Base-by-base conservation (phyloP, 306 rosid species). In the Rosa persica region DNA sequence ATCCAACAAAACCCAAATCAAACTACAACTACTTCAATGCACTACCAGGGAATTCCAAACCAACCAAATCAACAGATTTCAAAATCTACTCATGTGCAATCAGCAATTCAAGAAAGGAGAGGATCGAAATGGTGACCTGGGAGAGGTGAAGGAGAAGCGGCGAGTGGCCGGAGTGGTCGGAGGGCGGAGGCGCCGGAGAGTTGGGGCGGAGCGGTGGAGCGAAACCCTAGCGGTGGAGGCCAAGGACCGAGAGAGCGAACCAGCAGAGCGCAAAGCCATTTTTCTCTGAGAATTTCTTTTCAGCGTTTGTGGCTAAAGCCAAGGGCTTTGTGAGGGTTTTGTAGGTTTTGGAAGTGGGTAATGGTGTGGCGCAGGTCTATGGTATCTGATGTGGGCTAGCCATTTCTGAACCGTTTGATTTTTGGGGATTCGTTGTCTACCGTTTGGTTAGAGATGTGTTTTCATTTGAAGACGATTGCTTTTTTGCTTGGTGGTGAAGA, bases 241-340 rank as follows among this genome's bases (percentile, higher is more conserved):
- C 40, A 93, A 75, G 12, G 98, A 89, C 38, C 98, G 96, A 77
- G 93, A 89, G 0, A 90, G 47, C 72, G 96, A 90, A 77, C 91
- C 94, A 23, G 86, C 80, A 39, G 94, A 89, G 57, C 99, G 93
- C 89, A 85, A 89, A 78, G 98, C 90, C 92, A 89, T 88, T 74
- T 22, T 76, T 12, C 22, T 34, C 66, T 1, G 36, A 67, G 1
- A n/a, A n/a, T n/a, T n/a, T n/a, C n/a, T 30, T 0, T 30, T 65
- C 5, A 40, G 68, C 19, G 66, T 15, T 42, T 25, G 17, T 16
- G 11, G 20, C 23, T 11, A 30, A n/a, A 10, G 38, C 55, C 49
- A 15, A 83, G 87, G 94, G 97, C 76, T 89, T 88, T 88, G 85
- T 36, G 73, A 89, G 91, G 97, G 97, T 89, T 89, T 91, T 39